Evolutionary conservation across 139 green algal genomes (phyloP), one percentile per base, ranked within the genome.

Genomic region (Coelastrella sp.): DNA sequence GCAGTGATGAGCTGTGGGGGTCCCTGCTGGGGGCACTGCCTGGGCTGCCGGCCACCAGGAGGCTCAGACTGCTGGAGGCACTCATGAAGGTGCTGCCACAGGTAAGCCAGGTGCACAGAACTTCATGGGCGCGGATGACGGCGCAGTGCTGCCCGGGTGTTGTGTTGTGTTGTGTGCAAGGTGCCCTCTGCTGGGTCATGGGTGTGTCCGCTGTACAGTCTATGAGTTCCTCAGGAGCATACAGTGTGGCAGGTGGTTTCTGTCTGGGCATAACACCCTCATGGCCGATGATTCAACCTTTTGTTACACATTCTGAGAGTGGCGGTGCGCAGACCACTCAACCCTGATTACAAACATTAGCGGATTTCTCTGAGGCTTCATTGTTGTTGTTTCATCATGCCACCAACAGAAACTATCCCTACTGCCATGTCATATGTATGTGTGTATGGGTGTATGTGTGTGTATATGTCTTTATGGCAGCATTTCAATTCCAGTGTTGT

Each of bases 311-410:
- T 87, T 84, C 79, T 91, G 89, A 93, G 89, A 24, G 56, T 75
- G 27, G 72, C 68, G 82, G 87, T 84, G 79, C 72, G 88, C 58
- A 65, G 88, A 7, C 7, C 49, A 11, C 58, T 79, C 75, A 58
- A 68, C 74, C 72, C 57, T 93, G 92, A 90, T 91, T 91, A 93
- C 80, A 66, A 92, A 81, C 75, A 91, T 91, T 94, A 94, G 93
- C 93, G 93, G 91, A 95, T 95, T 95, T 95, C 93, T 93, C 76
- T 95, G 93, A 95, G 91, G 93, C 93, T 27, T 20, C n/a, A 78
- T 35, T 4, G 9, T 12, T 19, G 4, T 78, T 24, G 72, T 10
- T 78, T 49, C 35, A 49, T 49, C 35, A 49, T 49, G 35, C 35
- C 35, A 49, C 35, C 35, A 49, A 49, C 35, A 49, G 35, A 49